These are phyloP conservation scores for Penicillium bovifimosum DNA, from an alignment of 495 filamentous ascomycete species.

Conservation along the genomic window DNA sequence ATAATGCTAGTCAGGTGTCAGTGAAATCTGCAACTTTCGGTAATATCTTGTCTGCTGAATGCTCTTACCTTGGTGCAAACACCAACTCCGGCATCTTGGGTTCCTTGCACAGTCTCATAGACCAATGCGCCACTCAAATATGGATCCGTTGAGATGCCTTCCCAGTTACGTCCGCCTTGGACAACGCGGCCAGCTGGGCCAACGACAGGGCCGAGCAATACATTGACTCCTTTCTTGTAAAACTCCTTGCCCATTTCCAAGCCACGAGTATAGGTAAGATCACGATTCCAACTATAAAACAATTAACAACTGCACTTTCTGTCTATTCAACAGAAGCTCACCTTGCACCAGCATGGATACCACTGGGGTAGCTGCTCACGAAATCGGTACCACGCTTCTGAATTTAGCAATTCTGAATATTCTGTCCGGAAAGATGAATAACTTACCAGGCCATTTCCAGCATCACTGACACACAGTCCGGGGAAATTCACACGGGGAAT, in stretches of 20 bases:
- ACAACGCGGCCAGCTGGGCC: conserved; percentile 48
- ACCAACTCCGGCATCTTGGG: conserved; percentile 49
- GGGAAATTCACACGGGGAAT: too few species aligned
- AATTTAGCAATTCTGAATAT: too few species aligned
- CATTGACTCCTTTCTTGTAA: conserved; percentile 47
- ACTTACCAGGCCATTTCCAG: conserved; percentile 33
- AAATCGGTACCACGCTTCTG: too few species aligned
- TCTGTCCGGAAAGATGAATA: too few species aligned
- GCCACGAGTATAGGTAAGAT: conserved; percentile 59
- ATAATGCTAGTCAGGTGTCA: too few species aligned
- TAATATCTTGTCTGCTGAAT: too few species aligned
- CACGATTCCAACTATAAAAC: too few species aligned
- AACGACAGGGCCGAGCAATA: conserved; percentile 44
- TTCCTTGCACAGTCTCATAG: conserved; percentile 47
- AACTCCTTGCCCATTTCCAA: conserved; percentile 55
- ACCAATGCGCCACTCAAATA: conserved; percentile 49
- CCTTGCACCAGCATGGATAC: conserved; percentile 57
- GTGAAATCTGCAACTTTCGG: too few species aligned
- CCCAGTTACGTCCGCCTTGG: conserved; percentile 55
- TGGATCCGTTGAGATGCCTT: conserved; percentile 64
- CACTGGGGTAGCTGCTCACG: too few species aligned
- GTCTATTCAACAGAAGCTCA: conserved; percentile 65
- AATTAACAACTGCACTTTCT: too few species aligned
- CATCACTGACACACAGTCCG: too few species aligned
- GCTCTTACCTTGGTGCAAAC: conserved; percentile 53